Evolutionary conservation across 805 yeast species (phyloP), one percentile per base, ranked within the genome.

Genomic region (Ogataea pignaliae): DNA sequence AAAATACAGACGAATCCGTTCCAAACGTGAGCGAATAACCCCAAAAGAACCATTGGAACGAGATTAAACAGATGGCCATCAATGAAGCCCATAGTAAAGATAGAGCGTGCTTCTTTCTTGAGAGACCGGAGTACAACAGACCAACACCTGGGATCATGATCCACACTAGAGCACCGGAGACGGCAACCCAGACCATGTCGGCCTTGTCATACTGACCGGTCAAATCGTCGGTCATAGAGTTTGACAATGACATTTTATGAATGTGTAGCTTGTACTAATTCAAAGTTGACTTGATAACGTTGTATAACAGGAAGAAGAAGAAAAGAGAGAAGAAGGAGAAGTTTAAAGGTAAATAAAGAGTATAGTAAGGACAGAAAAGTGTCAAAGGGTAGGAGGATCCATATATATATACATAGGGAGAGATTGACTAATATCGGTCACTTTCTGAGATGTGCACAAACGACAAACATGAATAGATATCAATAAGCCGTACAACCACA

Each of bases 31-130:
- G 75, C 12, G 97, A 87, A 68, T 86, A 91, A 50, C 98, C 99
- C 97, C 97, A 89, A 72, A 89, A 90, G 68, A 89, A 93, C 98
- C 99, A 91, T 66, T 93, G 97, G 78, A 93, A 88, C 1, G 85
- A 69, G 8, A 89, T 81, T 29, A 91, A 71, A 54, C 93, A 82
- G 16, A 81, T 81, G 16, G 95, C 88, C 86, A 88, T 89, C 61
- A 93, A 70, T 7, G 96, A 83, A 18, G 96, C 93, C 97, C 97
- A 93, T 41, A 93, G 70, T 41, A 93, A 72, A 8, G 97, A 87
- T 43, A 93, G 71, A n/a, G 97, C 96, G 59, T 93, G 97, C 66
- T 90, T 88, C 67, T 91, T 91, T 66, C 99, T 81, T 13, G 96
- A 83, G 50, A 93, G 70, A 53, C 99, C 99, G 31, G 96, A 88